Conservation (phyloP, 208 protist species). For the Wallacemonas sp. region DNA sequence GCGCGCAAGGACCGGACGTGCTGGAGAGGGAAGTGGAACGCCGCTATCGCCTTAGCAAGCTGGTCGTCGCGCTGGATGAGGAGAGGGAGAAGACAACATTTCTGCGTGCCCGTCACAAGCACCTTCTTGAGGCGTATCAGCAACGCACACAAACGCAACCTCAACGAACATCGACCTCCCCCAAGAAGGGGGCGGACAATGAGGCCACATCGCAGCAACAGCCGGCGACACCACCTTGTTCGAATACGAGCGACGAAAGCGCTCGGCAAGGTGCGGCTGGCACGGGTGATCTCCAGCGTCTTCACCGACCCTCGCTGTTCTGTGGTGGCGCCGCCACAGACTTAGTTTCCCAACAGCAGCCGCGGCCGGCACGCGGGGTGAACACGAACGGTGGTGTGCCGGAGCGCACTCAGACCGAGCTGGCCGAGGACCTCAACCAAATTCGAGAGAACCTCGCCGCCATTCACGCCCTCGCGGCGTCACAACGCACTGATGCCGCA, state of each 20-base stretch:
- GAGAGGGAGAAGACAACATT: slow-evolving; percentile 4
- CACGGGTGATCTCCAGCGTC: neutral
- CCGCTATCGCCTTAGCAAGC: slow-evolving; percentile 15
- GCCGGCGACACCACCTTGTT: too few species aligned
- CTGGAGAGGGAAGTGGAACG: neutral
- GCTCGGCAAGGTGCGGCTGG: neutral
- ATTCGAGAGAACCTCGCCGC: neutral
- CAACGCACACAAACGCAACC: neutral
- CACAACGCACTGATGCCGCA: too few species aligned
- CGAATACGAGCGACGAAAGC: too few species aligned
- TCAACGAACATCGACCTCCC: too few species aligned
- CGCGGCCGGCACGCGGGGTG: neutral
- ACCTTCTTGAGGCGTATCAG: neutral
- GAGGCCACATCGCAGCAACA: too few species aligned
- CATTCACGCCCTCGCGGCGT: neutral
- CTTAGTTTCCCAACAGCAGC: too few species aligned
- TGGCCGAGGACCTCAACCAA: slow-evolving; percentile 2
- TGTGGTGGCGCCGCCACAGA: neutral
- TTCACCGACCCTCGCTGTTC: neutral
- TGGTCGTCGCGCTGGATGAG: slow-evolving; percentile 7
- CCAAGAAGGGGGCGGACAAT: too few species aligned
- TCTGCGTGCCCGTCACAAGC: neutral
- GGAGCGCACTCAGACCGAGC: neutral
- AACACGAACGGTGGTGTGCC: neutral
- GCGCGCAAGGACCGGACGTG: neutral